A percentile compares a stretch with the other conserved stretches of the same genome.
phyloP scores from a whole-genome alignment of 1,284 basidiomycete species.

The Schizopora paradoxa region DNA sequence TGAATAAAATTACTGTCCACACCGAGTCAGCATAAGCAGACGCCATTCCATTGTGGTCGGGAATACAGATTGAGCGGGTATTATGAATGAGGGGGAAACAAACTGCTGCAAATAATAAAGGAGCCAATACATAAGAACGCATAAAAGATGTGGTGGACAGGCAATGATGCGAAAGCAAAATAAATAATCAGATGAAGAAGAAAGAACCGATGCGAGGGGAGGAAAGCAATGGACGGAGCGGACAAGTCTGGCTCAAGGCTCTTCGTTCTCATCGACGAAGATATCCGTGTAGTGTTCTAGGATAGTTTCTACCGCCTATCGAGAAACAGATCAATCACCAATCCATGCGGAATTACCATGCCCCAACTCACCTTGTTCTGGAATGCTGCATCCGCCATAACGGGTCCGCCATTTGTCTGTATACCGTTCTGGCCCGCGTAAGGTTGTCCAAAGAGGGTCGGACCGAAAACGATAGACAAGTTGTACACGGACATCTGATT shows the following conservation, averaged over 20 bases:
- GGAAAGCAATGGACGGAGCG: neutral
- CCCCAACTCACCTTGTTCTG: constrained; percentile 54
- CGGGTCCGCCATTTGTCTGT: constrained; percentile 29
- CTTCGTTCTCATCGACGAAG: constrained; percentile 66
- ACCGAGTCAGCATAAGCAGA: too few relatives aligned
- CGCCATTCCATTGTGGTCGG: too few relatives aligned
- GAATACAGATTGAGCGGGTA: neutral
- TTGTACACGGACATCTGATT: constrained; percentile 97
- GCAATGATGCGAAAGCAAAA: neutral
- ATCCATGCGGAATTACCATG: constrained; percentile 13
- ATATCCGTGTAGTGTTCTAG: constrained; percentile 83
- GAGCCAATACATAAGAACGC: neutral
- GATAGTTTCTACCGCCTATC: constrained; percentile 81
- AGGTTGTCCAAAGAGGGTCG: constrained; percentile 76
- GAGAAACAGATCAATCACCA: constrained; percentile 25
- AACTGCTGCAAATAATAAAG: neutral
- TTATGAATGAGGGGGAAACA: constrained; percentile 1
- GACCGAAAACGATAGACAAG: constrained; percentile 95
- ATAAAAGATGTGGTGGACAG: neutral
- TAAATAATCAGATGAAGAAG: neutral
- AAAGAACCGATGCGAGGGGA: neutral
- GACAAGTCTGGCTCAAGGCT: constrained; percentile 4
- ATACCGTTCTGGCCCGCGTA: constrained; percentile 28
- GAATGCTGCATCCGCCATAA: constrained; percentile 52
- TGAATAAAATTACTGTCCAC: too few relatives aligned